Conservation (phyloP, 257 asterid genomes). For the Leptodermis oblonga region DNA sequence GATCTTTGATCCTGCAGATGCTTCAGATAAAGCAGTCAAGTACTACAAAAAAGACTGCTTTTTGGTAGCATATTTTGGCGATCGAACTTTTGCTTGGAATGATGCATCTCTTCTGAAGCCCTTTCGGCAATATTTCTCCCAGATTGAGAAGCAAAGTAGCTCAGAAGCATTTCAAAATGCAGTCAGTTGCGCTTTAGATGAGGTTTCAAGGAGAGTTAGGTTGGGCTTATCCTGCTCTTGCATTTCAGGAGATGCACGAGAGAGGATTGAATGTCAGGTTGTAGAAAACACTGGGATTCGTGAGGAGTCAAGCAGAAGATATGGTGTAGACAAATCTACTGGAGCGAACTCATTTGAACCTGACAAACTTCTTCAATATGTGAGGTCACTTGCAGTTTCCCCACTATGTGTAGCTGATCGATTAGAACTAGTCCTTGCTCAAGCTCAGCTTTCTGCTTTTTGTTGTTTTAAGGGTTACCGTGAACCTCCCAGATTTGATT, state of each 20-base stretch:
- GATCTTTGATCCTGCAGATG: conserved; percentile 74
- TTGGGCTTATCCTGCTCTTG: conserved; percentile 85
- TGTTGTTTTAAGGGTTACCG: conserved; percentile 62
- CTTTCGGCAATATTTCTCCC: conserved; percentile 63
- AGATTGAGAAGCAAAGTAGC: conserved; percentile 69
- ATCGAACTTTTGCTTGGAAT: conserved; percentile 92
- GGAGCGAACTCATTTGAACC: conserved; percentile 60
- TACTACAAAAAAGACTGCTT: conserved; percentile 65
- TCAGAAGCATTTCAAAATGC: conserved; percentile 84
- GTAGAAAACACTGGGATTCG: conserved; percentile 81
- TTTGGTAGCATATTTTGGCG: conserved; percentile 96
- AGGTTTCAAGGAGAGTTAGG: conserved; percentile 74
- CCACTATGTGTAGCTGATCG: conserved; percentile 50
- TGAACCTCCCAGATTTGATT: conserved; percentile 35
- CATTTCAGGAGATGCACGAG: conserved; percentile 40
- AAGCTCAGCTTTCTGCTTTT: conserved; percentile 69
- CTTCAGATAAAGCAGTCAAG: conserved; percentile 80
- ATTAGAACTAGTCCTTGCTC: conserved; percentile 62
- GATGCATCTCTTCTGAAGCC: conserved; percentile 75
- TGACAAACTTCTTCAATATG: conserved; percentile 51
- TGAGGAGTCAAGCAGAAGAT: conserved; percentile 67
- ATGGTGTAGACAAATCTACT: conserved; percentile 62
- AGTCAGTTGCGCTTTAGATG: conserved; percentile 68
- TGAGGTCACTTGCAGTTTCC: conserved; percentile 49
- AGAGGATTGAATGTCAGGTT: conserved; percentile 52